Evolutionary conservation across 2,329 filamentous ascomycete species (phyloP).

Genomic region (Cladosporium sp.): DNA sequence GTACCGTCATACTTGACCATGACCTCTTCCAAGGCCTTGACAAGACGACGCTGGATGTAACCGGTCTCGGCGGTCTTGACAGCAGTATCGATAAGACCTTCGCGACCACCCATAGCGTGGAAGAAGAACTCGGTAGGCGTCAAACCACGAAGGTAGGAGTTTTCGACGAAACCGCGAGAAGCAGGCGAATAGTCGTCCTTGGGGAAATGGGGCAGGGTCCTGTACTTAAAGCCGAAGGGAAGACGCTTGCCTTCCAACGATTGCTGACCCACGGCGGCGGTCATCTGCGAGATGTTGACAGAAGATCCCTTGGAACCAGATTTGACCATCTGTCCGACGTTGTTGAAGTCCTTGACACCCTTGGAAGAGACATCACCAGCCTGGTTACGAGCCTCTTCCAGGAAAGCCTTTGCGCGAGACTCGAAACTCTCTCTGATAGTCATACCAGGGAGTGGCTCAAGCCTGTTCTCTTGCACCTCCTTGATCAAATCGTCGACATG

Average conservation of each 20-base stretch:
- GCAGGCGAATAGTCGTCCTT: constrained; percentile 99
- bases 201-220: constrained; percentile 94
- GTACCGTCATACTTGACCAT: constrained; percentile 98
- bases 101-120: constrained; percentile 99
- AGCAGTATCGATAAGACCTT: constrained; percentile 98
- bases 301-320: constrained; percentile 98
- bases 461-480: constrained; percentile 77
- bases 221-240: constrained; percentile 98
- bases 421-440: constrained; percentile 98
- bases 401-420: constrained; percentile 88
- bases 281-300: constrained; percentile 99
- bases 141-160: constrained; percentile 93
- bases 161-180: constrained; percentile 96
- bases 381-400: constrained; percentile 95
- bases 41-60: constrained; percentile 97
- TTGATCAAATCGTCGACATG: constrained; percentile 75
- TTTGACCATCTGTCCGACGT: constrained; percentile 91
- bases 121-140: constrained; percentile 98
- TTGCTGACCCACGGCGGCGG: constrained; percentile 94
- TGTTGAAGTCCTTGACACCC: constrained; percentile 93
- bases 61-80: constrained; percentile 99
- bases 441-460: constrained; percentile 96
- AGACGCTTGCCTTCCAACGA: constrained; percentile 98
- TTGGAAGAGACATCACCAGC: constrained; percentile 90
- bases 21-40: constrained; percentile 96